Conservation (phyloP, 2,329 filamentous ascomycete genomes). For the Fusarium fujikuroi region DNA sequence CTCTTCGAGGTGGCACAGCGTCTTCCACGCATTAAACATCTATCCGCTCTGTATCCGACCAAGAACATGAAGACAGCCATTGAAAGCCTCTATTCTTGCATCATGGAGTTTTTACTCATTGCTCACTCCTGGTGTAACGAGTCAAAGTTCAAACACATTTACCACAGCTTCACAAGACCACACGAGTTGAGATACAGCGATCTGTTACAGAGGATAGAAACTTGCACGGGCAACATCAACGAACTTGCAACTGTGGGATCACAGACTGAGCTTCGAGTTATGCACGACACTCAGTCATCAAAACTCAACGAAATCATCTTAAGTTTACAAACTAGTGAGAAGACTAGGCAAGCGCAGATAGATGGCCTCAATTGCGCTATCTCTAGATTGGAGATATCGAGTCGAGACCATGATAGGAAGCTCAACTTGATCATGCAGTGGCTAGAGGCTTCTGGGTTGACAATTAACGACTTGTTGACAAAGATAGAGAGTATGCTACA, state of each 20-base stretch:
- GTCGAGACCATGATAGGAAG: neutral
- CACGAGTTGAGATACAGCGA: neutral
- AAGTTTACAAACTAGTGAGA: neutral
- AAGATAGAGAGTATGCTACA: neutral
- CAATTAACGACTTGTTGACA: neutral
- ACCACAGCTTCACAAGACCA: slow-evolving; percentile 13
- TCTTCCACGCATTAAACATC: neutral
- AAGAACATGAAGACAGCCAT: neutral
- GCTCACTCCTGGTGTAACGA: slow-evolving; percentile 13
- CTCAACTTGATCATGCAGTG: neutral
- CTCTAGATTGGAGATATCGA: neutral
- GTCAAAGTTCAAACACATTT: slow-evolving; percentile 8
- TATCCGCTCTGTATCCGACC: slow-evolving; percentile 1
- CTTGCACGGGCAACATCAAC: neutral
- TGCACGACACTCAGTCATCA: neutral
- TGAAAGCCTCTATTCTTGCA: neutral
- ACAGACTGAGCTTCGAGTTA: neutral
- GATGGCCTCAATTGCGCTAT: neutral
- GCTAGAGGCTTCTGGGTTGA: neutral
- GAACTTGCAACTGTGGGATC: neutral
- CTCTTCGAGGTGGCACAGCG: neutral
- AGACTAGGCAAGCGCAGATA: neutral
- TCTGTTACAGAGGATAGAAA: neutral
- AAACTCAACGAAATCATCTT: neutral
- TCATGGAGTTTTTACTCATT: slow-evolving; percentile 12